These are phyloP conservation scores for Isabelozyma rhagii DNA, from an alignment of 805 yeast genomes.

Conservation along the genomic window DNA sequence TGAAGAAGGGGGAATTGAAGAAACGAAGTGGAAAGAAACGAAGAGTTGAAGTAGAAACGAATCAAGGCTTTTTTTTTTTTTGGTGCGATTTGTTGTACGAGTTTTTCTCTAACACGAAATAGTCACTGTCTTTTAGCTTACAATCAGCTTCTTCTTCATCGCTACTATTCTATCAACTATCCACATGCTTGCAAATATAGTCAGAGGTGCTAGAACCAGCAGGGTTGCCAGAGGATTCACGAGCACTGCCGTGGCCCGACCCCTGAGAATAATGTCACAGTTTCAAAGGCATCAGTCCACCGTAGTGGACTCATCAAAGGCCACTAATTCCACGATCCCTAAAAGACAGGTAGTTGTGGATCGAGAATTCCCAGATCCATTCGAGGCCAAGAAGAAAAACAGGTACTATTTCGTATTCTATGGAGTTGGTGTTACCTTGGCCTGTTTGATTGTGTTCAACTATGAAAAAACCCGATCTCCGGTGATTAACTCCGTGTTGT, in stretches of 20 bases:
- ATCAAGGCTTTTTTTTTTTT: neutral
- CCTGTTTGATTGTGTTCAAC: slow-evolving; percentile 67
- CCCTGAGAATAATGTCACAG: too few relatives aligned
- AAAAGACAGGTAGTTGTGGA: slow-evolving; percentile 51
- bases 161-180: too few relatives aligned
- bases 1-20: slow-evolving; percentile 9
- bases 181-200: too few relatives aligned
- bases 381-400: slow-evolving; percentile 49
- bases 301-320: too few relatives aligned
- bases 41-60: neutral
- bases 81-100: too few relatives aligned
- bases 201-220: too few relatives aligned
- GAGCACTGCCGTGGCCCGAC: too few relatives aligned
- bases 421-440: slow-evolving; percentile 35
- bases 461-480: slow-evolving; percentile 93
- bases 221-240: too few relatives aligned
- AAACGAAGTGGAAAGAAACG: neutral
- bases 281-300: too few relatives aligned
- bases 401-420: slow-evolving; percentile 50
- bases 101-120: too few relatives aligned
- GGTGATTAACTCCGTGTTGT: slow-evolving; percentile 79
- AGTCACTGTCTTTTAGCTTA: too few relatives aligned
- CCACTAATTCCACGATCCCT: neutral
- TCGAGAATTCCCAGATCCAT: slow-evolving; percentile 79
- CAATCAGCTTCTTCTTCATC: too few relatives aligned